phyloP scores from a whole-genome alignment of 2,329 filamentous ascomycete species.

The Fusarium haematococcum region DNA sequence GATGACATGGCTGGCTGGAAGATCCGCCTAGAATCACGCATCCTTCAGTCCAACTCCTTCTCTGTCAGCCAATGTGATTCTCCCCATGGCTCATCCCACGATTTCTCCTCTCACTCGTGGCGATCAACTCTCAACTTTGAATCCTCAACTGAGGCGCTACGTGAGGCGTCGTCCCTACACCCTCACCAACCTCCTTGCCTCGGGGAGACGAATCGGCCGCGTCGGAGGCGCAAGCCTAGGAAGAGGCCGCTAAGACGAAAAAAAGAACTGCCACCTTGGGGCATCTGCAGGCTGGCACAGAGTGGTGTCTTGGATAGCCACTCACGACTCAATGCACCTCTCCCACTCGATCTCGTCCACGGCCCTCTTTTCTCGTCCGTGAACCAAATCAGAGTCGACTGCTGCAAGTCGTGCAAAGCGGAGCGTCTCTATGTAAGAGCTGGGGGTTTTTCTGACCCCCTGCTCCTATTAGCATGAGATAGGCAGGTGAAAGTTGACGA shows the following conservation, averaged over 20 bases:
- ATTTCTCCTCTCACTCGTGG: background rate
- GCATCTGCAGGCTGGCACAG: slow-evolving; percentile 33
- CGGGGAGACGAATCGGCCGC: slow-evolving; percentile 30
- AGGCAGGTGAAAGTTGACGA: slow-evolving; percentile 26
- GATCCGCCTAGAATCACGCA: background rate
- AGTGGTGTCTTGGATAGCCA: slow-evolving; percentile 33
- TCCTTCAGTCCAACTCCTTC: background rate
- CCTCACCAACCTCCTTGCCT: slow-evolving; percentile 24
- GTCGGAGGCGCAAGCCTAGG: slow-evolving; percentile 29
- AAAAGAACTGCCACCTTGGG: slow-evolving; percentile 32
- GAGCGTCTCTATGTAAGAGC: slow-evolving; percentile 18
- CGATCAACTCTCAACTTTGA: slow-evolving; percentile 8
- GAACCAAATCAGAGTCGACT: slow-evolving; percentile 38
- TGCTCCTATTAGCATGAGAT: slow-evolving; percentile 27
- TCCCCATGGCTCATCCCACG: background rate
- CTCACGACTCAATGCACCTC: slow-evolving; percentile 36
- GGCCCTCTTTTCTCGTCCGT: slow-evolving; percentile 31
- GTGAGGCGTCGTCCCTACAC: slow-evolving; percentile 21
- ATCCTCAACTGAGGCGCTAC: slow-evolving; percentile 17
- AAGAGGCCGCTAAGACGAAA: slow-evolving; percentile 32
- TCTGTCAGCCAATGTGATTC: background rate
- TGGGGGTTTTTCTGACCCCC: slow-evolving; percentile 1
- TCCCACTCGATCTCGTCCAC: slow-evolving; percentile 27
- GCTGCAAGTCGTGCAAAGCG: slow-evolving; percentile 37
- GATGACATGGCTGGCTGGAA: slow-evolving; percentile 23